Evolutionary conservation across 164 flowering plant species (phyloP), one percentile per base, ranked within the genome.

Genomic region (Chimonanthus salicifolius): DNA sequence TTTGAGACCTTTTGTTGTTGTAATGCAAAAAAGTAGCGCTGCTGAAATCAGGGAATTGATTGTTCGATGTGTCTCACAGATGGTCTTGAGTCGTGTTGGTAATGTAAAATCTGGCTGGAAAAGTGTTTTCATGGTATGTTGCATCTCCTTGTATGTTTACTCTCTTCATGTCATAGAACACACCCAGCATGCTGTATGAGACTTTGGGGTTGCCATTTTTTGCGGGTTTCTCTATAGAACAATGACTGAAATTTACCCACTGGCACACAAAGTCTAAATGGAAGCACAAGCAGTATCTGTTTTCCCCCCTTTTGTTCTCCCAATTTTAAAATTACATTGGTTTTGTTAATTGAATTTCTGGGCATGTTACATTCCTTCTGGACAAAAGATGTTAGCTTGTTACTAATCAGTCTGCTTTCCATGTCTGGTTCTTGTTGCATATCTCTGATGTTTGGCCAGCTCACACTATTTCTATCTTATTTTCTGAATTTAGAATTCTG

Each of bases 81-180:
- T 96, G 98, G 97, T 96, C 77, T 91, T 96, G n/a, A 91, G 91
- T 82, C 96, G 98, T 80, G 99, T 96, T 78, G 87, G 70, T 75
- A 90, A 94, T 85, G 94, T 96, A 81, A 96, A 96, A 83, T 96
- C 99, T 80, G 99, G 99, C n/a, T 96, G 99, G 99, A 96, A 90
- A 85, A 96, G 98, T 81, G 98, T 96, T 74, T 92, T 96, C 79
- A 85, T 84, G 99, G 99, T 96, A 90, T 7, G 81, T 70, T 68
- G 33, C 67, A 63, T 33, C 6, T 77, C 66, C 51, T 64, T 65
- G 71, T 49, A 68, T 6, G 16, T 67, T 46, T 67, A 47, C 20
- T 68, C 15, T 47, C 20, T 68, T 72, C 15, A 16, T 11, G 60
- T 54, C 33, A 33, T 33, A 33, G 33, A 33, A 33, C 33, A 33